Conservation (phyloP, 2,329 filamentous ascomycete species). For the Epichloe typhina region DNA sequence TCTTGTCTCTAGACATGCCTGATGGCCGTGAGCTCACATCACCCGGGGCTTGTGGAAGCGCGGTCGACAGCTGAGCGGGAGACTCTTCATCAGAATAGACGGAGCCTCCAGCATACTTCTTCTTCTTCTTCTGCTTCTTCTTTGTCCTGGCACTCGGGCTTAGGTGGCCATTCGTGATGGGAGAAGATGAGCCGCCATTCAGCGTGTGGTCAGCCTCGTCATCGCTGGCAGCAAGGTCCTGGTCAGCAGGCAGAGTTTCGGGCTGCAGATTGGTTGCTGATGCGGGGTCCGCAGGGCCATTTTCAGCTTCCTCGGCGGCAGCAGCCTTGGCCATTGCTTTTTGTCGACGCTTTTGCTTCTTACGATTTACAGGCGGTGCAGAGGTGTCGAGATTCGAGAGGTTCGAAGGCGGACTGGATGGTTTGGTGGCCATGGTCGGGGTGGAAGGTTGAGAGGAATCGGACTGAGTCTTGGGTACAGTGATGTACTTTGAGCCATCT, state of each 20-base stretch:
- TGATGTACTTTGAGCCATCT: slow-evolving; percentile 57
- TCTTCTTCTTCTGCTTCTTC: slow-evolving; percentile 60
- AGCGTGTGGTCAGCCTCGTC: slow-evolving; percentile 31
- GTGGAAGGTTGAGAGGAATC: slow-evolving; percentile 41
- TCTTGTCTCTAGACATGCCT: slow-evolving; percentile 61
- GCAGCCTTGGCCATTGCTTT: slow-evolving; percentile 66
- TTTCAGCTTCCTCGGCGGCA: slow-evolving; percentile 28
- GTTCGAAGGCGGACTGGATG: slow-evolving; percentile 17
- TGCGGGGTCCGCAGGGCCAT: slow-evolving; percentile 28
- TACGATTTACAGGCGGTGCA: slow-evolving; percentile 59
- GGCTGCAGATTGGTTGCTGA: slow-evolving; percentile 11
- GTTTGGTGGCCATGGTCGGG: slow-evolving; percentile 29
- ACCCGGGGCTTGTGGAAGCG: slow-evolving; percentile 14
- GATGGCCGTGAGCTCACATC: slow-evolving; percentile 17
- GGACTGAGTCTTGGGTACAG: slow-evolving; percentile 43
- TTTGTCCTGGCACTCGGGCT: slow-evolving; percentile 29
- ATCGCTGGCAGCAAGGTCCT: slow-evolving; percentile 43
- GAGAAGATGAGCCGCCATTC: slow-evolving; percentile 17
- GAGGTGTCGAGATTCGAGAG: slow-evolving; percentile 15
- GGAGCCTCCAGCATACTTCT: slow-evolving; percentile 27
- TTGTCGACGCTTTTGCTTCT: slow-evolving; percentile 87
- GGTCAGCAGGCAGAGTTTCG: slow-evolving; percentile 22
- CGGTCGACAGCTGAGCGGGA: not conserved
- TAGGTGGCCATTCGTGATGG: slow-evolving; percentile 18
- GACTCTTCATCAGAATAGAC: slow-evolving; percentile 11